Evolutionary conservation across 345 rosid species (phyloP), one percentile per base, ranked within the genome.

Genomic region (Rubroshorea leprosula): DNA sequence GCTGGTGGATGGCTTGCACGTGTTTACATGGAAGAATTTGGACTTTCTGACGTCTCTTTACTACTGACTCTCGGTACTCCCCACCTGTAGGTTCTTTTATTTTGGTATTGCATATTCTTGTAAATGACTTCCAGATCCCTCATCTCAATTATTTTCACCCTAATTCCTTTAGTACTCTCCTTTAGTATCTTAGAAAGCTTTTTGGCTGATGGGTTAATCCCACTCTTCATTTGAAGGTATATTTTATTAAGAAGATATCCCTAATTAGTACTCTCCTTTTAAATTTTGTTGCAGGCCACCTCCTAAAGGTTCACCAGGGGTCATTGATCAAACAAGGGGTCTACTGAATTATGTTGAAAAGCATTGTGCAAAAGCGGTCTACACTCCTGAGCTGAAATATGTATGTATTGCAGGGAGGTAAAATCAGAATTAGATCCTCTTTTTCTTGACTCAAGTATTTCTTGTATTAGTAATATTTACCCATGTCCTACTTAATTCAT

Each of bases 1-100:
- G 98, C 95, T 5, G 96, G 96, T 68, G 98, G 98, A 57, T 89
- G 98, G 98, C 96, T 92, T 57, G 98, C 96, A 21, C 83, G 96
- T 15, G 83, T 89, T 38, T 92, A 86, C 76, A 69, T 86, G 87
- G 89, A 86, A 73, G 95, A 92, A 76, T 85, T 77, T 12, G 84
- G 90, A 69, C 35, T 51, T 20, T 70, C 83, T 25, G 77, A 85
- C 54, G 66, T 91, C 66, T 78, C 86, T 24, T 70, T 91, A 82
- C 55, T 87, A 58, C 66, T 91, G 72, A 91, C 98, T 49, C 92
- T 91, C 51, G 98, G 98, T 74, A 91, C 98, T 69, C 96, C 95
- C 66, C 96, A 91, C 85, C 72, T 62, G 98, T 91, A 87, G 73
- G 96, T 85, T 60, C 38, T 71, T 55, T 39, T n/a, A 17, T 61